These are phyloP conservation scores for Aaosphaeria pasadenensis DNA, from an alignment of 2,329 filamentous ascomycete genomes.

Conservation along the genomic window DNA sequence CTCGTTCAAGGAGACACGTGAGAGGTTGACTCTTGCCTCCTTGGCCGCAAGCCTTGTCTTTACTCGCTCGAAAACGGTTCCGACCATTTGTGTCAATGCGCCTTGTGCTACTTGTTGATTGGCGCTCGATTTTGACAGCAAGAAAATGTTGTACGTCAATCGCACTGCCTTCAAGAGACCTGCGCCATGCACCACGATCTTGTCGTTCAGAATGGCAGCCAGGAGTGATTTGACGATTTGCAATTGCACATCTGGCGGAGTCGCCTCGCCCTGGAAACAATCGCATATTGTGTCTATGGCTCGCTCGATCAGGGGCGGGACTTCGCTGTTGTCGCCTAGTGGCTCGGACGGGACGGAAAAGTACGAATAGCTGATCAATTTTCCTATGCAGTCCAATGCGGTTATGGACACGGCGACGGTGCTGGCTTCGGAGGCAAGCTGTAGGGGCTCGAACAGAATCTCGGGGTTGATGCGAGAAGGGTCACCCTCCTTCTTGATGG, in stretches of 20 bases:
- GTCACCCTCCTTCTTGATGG: slow-evolving; percentile 78
- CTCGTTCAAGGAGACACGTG: slow-evolving; percentile 43
- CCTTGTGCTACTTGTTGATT: slow-evolving; percentile 98
- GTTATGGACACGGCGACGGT: slow-evolving; percentile 84
- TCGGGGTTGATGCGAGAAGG: slow-evolving; percentile 82
- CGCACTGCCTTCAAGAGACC: slow-evolving; percentile 94
- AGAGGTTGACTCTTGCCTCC: slow-evolving; percentile 65
- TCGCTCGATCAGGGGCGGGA: slow-evolving; percentile 83
- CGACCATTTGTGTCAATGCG: slow-evolving; percentile 96
- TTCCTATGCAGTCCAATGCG: slow-evolving; percentile 95
- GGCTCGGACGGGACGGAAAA: slow-evolving; percentile 69
- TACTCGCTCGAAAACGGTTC: slow-evolving; percentile 94
- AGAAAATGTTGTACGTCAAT: slow-evolving; percentile 98
- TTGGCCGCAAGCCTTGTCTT: slow-evolving; percentile 84
- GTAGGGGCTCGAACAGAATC: slow-evolving; percentile 84
- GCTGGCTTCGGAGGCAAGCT: slow-evolving; percentile 81
- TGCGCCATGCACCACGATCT: slow-evolving; percentile 96
- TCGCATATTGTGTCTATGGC: slow-evolving; percentile 99
- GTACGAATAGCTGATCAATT: slow-evolving; percentile 98
- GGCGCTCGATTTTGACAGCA: slow-evolving; percentile 86
- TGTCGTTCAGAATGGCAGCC: slow-evolving; percentile 94
- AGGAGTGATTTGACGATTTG: slow-evolving; percentile 97
- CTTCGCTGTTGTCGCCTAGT: slow-evolving; percentile 30
- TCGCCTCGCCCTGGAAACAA: slow-evolving; percentile 96
- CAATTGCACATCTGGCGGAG: slow-evolving; percentile 85